phyloP scores from a whole-genome alignment of 2,329 filamentous ascomycete species.

The Fusarium albosuccineum region DNA sequence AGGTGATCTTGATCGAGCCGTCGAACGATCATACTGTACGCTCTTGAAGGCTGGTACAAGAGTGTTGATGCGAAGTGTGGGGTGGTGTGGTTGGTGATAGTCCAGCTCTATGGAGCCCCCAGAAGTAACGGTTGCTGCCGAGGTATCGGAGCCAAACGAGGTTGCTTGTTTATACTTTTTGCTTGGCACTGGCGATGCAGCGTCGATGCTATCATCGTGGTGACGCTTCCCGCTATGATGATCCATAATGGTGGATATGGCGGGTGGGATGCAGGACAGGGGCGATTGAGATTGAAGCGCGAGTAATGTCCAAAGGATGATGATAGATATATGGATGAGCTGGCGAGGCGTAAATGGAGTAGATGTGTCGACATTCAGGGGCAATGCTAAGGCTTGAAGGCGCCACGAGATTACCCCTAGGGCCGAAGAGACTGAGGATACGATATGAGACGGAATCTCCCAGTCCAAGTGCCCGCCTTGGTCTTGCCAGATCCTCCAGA shows the following conservation, averaged over 20 bases:
- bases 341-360: slow-evolving; percentile 24
- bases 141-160: slow-evolving; percentile 42
- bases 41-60: slow-evolving; percentile 39
- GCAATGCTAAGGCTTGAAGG: neutral
- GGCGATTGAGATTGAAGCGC: neutral
- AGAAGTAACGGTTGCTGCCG: slow-evolving; percentile 36
- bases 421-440: neutral
- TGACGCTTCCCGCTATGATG: slow-evolving; percentile 41
- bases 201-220: slow-evolving; percentile 37
- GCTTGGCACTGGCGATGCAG: slow-evolving; percentile 38
- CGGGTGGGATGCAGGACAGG: slow-evolving; percentile 15
- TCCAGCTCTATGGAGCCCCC: slow-evolving; percentile 33
- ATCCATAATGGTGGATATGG: slow-evolving; percentile 31
- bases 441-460: slow-evolving; percentile 1
- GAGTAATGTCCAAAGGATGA: slow-evolving; percentile 21
- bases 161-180: slow-evolving; percentile 46
- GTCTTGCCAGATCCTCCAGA: neutral
- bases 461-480: neutral
- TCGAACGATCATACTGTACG: slow-evolving; percentile 39
- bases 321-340: slow-evolving; percentile 5
- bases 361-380: neutral
- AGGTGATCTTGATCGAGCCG: slow-evolving; percentile 42
- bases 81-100: slow-evolving; percentile 19
- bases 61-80: slow-evolving; percentile 34
- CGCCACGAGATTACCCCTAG: slow-evolving; percentile 1